A percentile compares a stretch with the other conserved stretches of the same genome.
phyloP scores from a whole-genome alignment of 1,139 yeast species.

The Spathaspora sp. region DNA sequence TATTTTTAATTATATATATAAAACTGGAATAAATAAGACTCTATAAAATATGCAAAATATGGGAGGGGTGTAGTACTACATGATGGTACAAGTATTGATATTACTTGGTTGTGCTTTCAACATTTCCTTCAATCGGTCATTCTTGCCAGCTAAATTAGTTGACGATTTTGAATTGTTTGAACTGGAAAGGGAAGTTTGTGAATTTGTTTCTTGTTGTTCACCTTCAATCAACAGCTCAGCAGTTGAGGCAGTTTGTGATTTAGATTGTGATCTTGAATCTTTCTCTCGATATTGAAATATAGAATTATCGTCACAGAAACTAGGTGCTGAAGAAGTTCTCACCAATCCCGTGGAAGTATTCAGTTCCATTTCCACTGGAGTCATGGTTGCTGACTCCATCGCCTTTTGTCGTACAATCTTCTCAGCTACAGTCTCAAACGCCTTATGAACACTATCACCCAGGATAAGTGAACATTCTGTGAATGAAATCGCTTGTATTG shows the following conservation, averaged over 20 bases:
- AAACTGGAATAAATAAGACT: constrained; percentile 1
- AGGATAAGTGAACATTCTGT: constrained; percentile 30
- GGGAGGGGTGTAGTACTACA: constrained; percentile 1
- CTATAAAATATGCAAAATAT: constrained; percentile 1
- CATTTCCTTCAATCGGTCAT: constrained; percentile 1
- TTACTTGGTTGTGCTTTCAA: constrained; percentile 4
- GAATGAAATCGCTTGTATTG: constrained; percentile 28
- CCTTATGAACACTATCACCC: constrained; percentile 24
- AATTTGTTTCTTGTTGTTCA: background rate
- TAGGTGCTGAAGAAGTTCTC: background rate
- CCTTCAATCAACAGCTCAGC: background rate
- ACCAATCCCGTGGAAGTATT: background rate
- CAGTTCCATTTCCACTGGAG: background rate
- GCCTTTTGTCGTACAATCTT: background rate
- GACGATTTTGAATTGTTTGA: constrained; percentile 1
- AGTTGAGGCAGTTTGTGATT: background rate
- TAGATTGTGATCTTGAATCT: background rate
- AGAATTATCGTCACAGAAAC: constrained; percentile 1
- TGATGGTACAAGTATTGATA: constrained; percentile 2
- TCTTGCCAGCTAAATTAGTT: background rate
- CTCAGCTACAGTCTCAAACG: constrained; percentile 26
- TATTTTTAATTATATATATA: background rate
- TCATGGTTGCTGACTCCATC: background rate
- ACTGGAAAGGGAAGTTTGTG: background rate
- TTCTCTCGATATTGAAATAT: constrained; percentile 1